Conservation (phyloP, 495 filamentous ascomycete genomes). For the Amphirosellinia nigrospora region DNA sequence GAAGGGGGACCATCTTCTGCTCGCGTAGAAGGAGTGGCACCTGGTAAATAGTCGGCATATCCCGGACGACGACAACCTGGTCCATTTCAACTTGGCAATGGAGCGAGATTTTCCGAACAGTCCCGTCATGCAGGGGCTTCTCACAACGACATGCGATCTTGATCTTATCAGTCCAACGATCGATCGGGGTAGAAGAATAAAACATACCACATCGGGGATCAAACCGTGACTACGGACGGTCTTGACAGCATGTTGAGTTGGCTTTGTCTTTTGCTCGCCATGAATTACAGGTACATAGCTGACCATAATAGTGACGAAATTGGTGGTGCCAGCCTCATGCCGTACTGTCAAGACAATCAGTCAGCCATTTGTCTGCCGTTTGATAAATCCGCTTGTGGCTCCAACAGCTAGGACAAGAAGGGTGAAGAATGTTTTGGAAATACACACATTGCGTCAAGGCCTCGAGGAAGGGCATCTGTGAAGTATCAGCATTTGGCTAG, state of each 20-base stretch:
- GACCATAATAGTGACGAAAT: constrained; percentile 88
- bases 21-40: constrained; percentile 87
- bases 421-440: not conserved
- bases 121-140: constrained; percentile 69
- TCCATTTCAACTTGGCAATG: constrained; percentile 81
- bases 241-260: constrained; percentile 88
- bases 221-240: constrained; percentile 81
- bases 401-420: not conserved
- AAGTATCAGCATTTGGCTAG: constrained; percentile 4
- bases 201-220: constrained; percentile 76
- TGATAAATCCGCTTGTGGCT: not conserved
- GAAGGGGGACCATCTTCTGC: constrained; percentile 69
- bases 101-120: constrained; percentile 85
- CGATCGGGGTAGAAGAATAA: not conserved
- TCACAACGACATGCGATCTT: constrained; percentile 94
- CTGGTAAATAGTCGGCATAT: constrained; percentile 87
- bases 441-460: constrained; percentile 69
- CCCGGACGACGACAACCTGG: constrained; percentile 84
- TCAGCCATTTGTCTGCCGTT: not conserved
- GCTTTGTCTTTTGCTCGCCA: constrained; percentile 97
- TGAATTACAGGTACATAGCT: constrained; percentile 74
- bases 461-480: constrained; percentile 78
- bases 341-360: constrained; percentile 48
- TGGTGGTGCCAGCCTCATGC: constrained; percentile 71
- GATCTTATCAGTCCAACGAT: not conserved